These are phyloP conservation scores for Auricularia sp. DNA, from an alignment of 768 basidiomycete species.

Conservation along the genomic window DNA sequence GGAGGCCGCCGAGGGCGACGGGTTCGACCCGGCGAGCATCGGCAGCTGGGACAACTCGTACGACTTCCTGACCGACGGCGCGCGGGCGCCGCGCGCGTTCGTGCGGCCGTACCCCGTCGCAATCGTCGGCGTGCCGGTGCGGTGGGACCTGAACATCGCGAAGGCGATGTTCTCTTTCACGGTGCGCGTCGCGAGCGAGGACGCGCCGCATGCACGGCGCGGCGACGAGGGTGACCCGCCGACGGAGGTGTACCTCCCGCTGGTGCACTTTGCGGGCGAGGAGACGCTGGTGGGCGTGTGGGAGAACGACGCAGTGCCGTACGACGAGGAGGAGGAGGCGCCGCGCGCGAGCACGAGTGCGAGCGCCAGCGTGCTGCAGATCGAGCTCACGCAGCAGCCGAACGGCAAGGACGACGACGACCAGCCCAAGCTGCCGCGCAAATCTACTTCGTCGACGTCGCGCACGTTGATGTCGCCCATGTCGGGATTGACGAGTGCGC, in stretches of 20 bases:
- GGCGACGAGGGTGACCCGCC: conserved; percentile 31
- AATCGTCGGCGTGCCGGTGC: conserved; percentile 54
- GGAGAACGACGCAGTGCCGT: conserved; percentile 5
- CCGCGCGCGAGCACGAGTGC: conserved; percentile 7
- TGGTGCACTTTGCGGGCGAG: conserved; percentile 73
- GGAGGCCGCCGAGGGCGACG: neutral
- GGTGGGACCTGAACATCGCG: conserved; percentile 67
- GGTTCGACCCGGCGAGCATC: conserved; percentile 8
- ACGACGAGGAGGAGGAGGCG: conserved; percentile 11
- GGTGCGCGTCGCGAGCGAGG: conserved; percentile 52
- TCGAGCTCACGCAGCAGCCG: neutral
- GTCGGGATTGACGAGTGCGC: neutral
- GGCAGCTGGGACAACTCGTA: conserved; percentile 40
- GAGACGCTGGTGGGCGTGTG: conserved; percentile 17
- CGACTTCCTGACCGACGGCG: conserved; percentile 74
- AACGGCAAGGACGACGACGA: neutral
- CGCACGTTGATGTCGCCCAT: neutral
- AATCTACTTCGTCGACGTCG: neutral
- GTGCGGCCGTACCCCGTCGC: conserved; percentile 73
- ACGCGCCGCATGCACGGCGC: conserved; percentile 26
- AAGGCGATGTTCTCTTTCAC: conserved; percentile 61
- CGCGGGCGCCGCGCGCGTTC: conserved; percentile 78
- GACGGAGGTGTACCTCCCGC: conserved; percentile 89
- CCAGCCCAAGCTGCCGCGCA: neutral
- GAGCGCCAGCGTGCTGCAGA: conserved; percentile 4